Percentiles rank a stretch among this genome's conserved stretches.
phyloP scores from a whole-genome alignment of 2,329 filamentous ascomycete species.

The Phoma sp. region DNA sequence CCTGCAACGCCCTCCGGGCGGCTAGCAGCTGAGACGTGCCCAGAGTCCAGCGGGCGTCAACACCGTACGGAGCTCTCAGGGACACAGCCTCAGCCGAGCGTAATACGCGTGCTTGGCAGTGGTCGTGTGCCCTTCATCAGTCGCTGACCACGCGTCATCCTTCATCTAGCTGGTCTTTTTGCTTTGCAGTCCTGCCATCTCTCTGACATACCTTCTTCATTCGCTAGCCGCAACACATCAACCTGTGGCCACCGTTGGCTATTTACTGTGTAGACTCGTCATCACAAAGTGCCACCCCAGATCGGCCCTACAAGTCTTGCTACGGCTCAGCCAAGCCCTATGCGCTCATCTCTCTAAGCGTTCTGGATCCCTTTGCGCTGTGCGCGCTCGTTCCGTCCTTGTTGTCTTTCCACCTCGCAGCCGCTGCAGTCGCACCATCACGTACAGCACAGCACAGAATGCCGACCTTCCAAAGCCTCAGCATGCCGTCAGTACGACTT shows the following conservation, averaged over 20 bases:
- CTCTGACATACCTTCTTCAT: not conserved
- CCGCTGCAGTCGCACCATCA: constrained; percentile 7
- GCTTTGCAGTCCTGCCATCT: not conserved
- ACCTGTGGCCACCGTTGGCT: not conserved
- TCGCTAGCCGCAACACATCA: constrained; percentile 4
- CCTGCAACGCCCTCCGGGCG: constrained; percentile 7
- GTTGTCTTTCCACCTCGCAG: constrained; percentile 14
- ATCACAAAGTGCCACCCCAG: not conserved
- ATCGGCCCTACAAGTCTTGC: constrained; percentile 15
- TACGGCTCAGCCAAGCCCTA: constrained; percentile 11
- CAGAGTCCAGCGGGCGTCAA: constrained; percentile 13
- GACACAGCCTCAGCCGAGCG: constrained; percentile 14
- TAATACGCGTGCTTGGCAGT: constrained; percentile 13
- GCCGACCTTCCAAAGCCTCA: constrained; percentile 31
- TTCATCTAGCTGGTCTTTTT: not conserved
- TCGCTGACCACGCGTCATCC: constrained; percentile 2
- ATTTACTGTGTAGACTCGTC: not conserved
- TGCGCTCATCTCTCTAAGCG: constrained; percentile 23
- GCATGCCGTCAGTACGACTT: constrained; percentile 58
- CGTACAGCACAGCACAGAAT: constrained; percentile 25
- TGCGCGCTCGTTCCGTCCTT: constrained; percentile 1
- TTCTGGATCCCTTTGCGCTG: constrained; percentile 12
- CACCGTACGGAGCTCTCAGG: constrained; percentile 8
- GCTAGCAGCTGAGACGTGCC: constrained; percentile 17
- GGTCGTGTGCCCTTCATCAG: constrained; percentile 15